Evolutionary conservation across 2,329 filamentous ascomycete species (phyloP), one percentile per base, ranked within the genome.

Genomic region (Tolypocladium cylindrosporum): DNA sequence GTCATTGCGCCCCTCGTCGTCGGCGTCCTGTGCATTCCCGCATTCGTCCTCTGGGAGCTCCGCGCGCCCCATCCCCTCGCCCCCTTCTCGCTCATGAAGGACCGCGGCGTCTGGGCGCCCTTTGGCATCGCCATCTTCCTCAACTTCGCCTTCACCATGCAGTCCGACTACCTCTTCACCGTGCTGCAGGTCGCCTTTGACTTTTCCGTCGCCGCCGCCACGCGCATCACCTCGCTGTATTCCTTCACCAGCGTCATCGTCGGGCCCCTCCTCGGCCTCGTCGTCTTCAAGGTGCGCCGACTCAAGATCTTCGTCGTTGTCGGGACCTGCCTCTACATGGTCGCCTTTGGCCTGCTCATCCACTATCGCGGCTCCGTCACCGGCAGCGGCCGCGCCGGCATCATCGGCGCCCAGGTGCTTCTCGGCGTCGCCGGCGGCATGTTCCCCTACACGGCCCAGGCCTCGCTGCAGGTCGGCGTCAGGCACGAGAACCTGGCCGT

Each of bases 91-190:
- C 73, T 86, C 0, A 71, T 86, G 34, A 78, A 76, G 60, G 81
- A 86, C 60, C 78, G 84, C 21, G 78, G 77, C 0, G 81, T 86
- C 1, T 86, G 82, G 82, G 80, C 78, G 2, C 79, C 82, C 1
- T 68, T 86, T 8, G 81, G 79, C 0, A 80, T 87, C 51, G 77
- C 75, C 4, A 69, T 71, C 57, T 65, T 78, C 56, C 71, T 81
- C 42, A 80, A 77, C 65, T 75, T 79, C 57, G 72, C 77, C 4
- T 86, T 80, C 80, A 78, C 76, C 54, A 73, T 82, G 34, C 83
- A 86, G 64, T 80, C 77, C 42, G 80, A 84, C 63, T 86, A 79
- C 62, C 71, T 86, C 0, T 86, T 79, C 65, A 84, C 82, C 0
- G 77, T 86, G 0, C 77, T 86, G 1, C 67, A 79, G 7, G 80